Evolutionary conservation across 1,139 yeast genomes (phyloP), one percentile per base, ranked within the genome.

Genomic region (Saccharomyces hybrid): DNA sequence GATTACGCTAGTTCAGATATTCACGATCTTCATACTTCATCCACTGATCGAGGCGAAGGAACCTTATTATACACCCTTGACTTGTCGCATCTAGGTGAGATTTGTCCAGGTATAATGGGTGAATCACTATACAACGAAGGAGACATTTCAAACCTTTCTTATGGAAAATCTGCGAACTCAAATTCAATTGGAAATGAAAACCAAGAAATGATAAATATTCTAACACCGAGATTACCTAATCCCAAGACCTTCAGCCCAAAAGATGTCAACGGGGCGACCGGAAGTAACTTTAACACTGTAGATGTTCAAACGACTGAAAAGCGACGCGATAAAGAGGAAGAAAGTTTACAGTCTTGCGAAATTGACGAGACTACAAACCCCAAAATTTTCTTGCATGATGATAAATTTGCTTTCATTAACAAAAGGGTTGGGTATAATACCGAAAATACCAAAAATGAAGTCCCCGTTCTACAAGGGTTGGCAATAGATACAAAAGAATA

Each of bases 1-100:
- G 23, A 20, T 20, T 20, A 64, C 56, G 61, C 64, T 34, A 51
- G 59, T 8, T 48, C 14, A 26, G 46, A 14, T n/a, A 9, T 5
- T 7, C 31, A 26, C 20, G 23, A 30, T 30, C 32, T 32, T 2
- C 16, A 44, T 13, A 14, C 44, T 23, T 14, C 25, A 25, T 30
- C 42, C 7, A 32, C 25, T 25, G 52, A 50, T 46, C 31, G 13
- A 23, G 49, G 49, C 8, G 25, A 46, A 30, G 52, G 52, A 44
- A 32, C 44, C 6, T 41, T 46, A 4, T 23, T 46, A 5, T 50
- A 50, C 13, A 50, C 52, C 16, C 26, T 50, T 1, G 49, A 50
- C n/a, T 32, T 50, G 13, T 30, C 49, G 13, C 31, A 50, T 11
- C 14, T 50, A 31, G 34, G 32, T 25, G 52, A 50, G 14, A 26